These are phyloP conservation scores for Taphrina sp. DNA, from an alignment of 1,139 yeast species.

Conservation along the genomic window DNA sequence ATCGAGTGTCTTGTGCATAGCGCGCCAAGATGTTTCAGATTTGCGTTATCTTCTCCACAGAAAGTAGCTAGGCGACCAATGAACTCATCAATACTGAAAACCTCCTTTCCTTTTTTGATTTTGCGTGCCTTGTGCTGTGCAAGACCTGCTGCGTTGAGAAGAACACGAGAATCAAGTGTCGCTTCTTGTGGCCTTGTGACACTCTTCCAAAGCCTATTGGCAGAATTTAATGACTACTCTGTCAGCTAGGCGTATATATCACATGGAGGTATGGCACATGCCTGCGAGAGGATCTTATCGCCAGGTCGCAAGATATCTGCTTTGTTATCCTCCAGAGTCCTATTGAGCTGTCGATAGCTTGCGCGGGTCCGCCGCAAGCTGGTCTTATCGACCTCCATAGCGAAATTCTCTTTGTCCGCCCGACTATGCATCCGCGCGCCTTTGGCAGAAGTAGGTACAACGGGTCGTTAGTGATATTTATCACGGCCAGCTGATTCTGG, in stretches of 20 bases:
- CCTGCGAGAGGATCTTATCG: constrained; percentile 9
- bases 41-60: neutral
- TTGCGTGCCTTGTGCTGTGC: constrained; percentile 34
- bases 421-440: too few species aligned
- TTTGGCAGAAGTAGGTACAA: too few species aligned
- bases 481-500: too few species aligned
- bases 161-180: constrained; percentile 34
- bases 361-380: constrained; percentile 11
- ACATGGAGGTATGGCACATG: neutral
- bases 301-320: constrained; percentile 21
- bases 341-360: constrained; percentile 4
- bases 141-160: constrained; percentile 33
- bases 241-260: too few species aligned
- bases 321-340: constrained; percentile 18
- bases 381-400: constrained; percentile 10
- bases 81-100: constrained; percentile 33
- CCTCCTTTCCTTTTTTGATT: constrained; percentile 33
- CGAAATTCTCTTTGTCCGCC: too few species aligned
- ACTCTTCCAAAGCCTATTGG: constrained; percentile 16
- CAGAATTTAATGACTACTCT: constrained; percentile 13
- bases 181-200: constrained; percentile 35
- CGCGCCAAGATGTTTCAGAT: constrained; percentile 44
- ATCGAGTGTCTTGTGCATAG: constrained; percentile 36
- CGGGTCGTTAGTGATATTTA: too few species aligned
- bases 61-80: constrained; percentile 27